Base-by-base conservation (phyloP, 305 asterid genomes). In the Solanum hybrid region DNA sequence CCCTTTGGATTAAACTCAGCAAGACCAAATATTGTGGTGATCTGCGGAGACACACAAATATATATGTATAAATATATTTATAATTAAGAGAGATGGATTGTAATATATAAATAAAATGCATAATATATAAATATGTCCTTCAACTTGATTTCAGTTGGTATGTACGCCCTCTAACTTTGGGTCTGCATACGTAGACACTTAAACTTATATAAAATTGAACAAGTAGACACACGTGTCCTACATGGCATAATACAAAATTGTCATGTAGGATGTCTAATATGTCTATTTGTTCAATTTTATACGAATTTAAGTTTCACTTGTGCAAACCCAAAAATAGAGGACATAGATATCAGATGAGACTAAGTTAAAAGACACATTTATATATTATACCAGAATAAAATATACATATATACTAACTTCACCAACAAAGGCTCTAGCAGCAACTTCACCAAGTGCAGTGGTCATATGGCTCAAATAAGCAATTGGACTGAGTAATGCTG, bases 391-490 rank as follows among this genome's bases (percentile, higher is more conserved):
- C 2, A 6, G 4, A 17, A 57, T 57, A 57, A 57, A 65, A 65
- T 65, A 22, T 61, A 57, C 72, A 20, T 9, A 68, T 70, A 10
- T 24, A 33, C 94, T 86, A 91, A 97, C 98, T 92, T 96, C 97
- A 79, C 98, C 98, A 68, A 96, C 94, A 79, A 96, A 95, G 86
- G 94, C 51, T 90, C 76, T 91, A 79, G 98, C 96, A 6, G 93
- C 91, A 20, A 93, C 87, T 61, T 92, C 94, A n/a, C 98, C 98
- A 20, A 94, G 93, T 14, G 94, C 92, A 84, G 98, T 96, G 77
- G 91, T 93, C 95, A 97, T 94, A 24, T 97, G 98, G 90, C 94
- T 96, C 37, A 96, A 92, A 89, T 96, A 97, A n/a, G 99, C 99
- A 31, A 96, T 89, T 26, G 99, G 99, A 93, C 98, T 94, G 20